A percentile compares a stretch with the other conserved stretches of the same genome.
Conservation (phyloP, 129 eudicot genomes). For the Artemisia argyi region DNA sequence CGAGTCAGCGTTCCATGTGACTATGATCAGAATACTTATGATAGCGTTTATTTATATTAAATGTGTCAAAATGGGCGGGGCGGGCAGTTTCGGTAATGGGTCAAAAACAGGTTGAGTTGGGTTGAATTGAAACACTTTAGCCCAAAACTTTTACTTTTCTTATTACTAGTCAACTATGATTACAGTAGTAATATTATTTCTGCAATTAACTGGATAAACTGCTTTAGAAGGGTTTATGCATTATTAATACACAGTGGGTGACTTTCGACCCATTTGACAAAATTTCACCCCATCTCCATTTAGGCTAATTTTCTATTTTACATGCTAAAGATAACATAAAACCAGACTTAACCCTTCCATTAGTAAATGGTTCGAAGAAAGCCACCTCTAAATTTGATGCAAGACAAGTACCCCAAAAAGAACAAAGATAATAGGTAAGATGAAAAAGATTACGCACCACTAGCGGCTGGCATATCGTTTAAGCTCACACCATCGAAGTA, state of each 20-base stretch:
- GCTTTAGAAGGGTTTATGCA: neutral
- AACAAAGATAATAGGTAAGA: constrained; percentile 13
- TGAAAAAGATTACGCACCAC: constrained; percentile 52
- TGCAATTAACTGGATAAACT: neutral
- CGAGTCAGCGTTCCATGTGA: too few relatives aligned
- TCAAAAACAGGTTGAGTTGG: neutral
- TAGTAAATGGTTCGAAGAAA: neutral
- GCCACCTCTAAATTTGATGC: neutral
- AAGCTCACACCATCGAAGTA: constrained; percentile 72
- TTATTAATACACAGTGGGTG: neutral
- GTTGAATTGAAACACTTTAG: neutral
- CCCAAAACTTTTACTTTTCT: neutral
- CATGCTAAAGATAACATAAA: neutral
- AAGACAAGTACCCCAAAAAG: constrained; percentile 7
- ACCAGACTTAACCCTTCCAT: neutral
- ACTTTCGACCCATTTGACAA: too few relatives aligned
- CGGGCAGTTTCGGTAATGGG: neutral
- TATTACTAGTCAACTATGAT: neutral
- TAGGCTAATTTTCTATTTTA: too few relatives aligned
- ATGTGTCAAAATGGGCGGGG: neutral
- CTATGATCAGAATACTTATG: neutral
- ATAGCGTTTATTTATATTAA: neutral
- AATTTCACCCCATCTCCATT: too few relatives aligned
- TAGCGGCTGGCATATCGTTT: constrained; percentile 76
- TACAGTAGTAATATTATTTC: neutral